These are phyloP conservation scores for Candida germanica DNA, from an alignment of 805 yeast genomes.

Conservation along the genomic window DNA sequence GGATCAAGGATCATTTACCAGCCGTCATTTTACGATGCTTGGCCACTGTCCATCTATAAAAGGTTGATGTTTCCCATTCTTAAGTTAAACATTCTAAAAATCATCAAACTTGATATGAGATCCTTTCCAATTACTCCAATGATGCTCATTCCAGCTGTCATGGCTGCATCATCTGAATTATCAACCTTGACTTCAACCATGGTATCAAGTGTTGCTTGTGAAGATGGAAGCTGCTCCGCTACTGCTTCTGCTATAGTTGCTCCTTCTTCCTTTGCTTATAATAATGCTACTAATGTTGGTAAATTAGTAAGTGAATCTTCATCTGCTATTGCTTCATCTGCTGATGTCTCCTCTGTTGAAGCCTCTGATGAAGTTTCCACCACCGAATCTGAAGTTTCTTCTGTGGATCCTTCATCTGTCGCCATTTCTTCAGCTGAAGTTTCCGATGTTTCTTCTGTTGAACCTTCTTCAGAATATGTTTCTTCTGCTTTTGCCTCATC, in stretches of 20 bases:
- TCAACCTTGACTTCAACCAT: conserved; percentile 22
- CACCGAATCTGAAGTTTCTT: conserved; percentile 3
- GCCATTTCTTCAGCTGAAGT: neutral
- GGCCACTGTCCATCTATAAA: too few species aligned
- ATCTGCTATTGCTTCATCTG: conserved; percentile 2
- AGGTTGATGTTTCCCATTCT: neutral
- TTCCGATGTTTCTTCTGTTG: too few species aligned
- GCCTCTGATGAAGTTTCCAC: conserved; percentile 1
- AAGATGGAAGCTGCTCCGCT: conserved; percentile 4
- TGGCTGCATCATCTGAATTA: conserved; percentile 19
- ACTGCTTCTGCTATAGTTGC: conserved; percentile 11
- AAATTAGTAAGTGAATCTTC: conserved; percentile 4
- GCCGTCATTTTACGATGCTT: too few species aligned
- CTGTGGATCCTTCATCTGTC: conserved; percentile 1
- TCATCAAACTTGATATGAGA: conserved; percentile 4
- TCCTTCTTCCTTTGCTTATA: conserved; percentile 21
- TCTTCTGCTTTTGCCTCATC: neutral
- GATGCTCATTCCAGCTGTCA: conserved; percentile 17
- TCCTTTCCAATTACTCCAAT: conserved; percentile 5
- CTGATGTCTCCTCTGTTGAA: neutral
- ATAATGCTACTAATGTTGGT: conserved; percentile 11
- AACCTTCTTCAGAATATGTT: neutral
- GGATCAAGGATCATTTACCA: too few species aligned
- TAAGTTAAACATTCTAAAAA: neutral
- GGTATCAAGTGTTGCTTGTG: conserved; percentile 11